Conservation (phyloP, 176 grass and related monocot genomes). For the Oryza punctata region DNA sequence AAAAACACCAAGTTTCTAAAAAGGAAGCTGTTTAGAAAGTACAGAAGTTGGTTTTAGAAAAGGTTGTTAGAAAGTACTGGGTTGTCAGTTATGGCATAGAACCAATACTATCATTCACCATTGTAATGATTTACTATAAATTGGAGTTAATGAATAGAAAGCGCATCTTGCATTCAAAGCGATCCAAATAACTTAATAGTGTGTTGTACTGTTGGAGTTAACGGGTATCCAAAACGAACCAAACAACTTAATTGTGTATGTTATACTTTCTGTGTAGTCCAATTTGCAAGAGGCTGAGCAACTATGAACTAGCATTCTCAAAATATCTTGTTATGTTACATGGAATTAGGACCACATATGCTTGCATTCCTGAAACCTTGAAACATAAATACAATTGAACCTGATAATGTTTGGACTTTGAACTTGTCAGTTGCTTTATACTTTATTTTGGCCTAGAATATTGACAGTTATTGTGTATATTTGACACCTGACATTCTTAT, state of each 20-base stretch:
- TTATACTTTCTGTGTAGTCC: neutral
- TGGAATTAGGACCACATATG: neutral
- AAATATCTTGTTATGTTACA: neutral
- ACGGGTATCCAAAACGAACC: neutral
- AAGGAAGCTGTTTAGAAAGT: neutral
- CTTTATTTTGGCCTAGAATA: neutral
- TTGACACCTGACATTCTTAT: conserved; percentile 6
- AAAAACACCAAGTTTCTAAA: neutral
- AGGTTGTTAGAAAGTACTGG: neutral
- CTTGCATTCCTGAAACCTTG: conserved; percentile 13
- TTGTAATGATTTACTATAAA: neutral
- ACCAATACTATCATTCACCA: neutral
- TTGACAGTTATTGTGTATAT: neutral
- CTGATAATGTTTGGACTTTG: neutral
- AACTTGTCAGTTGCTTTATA: neutral
- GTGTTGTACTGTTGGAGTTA: neutral
- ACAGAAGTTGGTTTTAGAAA: neutral
- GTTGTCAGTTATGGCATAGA: conserved; percentile 9
- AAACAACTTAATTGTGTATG: neutral
- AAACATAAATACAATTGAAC: conserved; percentile 3
- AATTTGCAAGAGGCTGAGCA: neutral
- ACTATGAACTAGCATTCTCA: neutral
- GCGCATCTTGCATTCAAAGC: conserved; percentile 15
- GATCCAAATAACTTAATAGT: neutral
- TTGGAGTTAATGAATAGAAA: conserved; percentile 11